phyloP scores from a whole-genome alignment of 192 early-diverging fungal genomes.

The Podila epicladia region DNA sequence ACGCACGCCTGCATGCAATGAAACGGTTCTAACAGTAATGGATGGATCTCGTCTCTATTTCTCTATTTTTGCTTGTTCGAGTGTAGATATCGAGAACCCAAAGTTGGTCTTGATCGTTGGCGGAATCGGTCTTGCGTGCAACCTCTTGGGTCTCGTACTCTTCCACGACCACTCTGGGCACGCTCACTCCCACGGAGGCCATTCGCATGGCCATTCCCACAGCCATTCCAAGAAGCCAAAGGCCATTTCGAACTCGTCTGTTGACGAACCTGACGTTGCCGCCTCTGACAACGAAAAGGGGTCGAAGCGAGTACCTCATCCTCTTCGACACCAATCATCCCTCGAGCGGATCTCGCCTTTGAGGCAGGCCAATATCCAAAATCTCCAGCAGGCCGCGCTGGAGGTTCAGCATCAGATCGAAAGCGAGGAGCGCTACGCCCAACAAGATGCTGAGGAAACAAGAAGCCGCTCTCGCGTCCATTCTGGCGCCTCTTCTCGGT shows the following conservation, averaged over 20 bases:
- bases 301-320: not conserved
- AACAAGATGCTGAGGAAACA: not conserved
- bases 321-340: constrained; percentile 19
- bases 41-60: constrained; percentile 51
- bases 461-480: not conserved
- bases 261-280: too few relatives aligned
- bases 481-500: not conserved
- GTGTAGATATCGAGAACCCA: constrained; percentile 75
- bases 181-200: constrained; percentile 29
- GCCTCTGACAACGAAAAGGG: not conserved
- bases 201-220: constrained; percentile 66
- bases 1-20: not conserved
- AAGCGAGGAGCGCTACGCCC: constrained; percentile 8
- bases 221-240: constrained; percentile 51
- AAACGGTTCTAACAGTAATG: constrained; percentile 57
- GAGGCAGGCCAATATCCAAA: constrained; percentile 22
- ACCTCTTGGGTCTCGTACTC: constrained; percentile 82
- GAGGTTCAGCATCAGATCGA: constrained; percentile 38
- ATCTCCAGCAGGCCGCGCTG: constrained; percentile 25
- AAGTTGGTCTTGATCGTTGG: constrained; percentile 82
- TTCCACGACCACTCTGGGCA: constrained; percentile 72
- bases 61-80: constrained; percentile 68
- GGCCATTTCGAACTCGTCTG: not conserved
- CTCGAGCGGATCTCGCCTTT: constrained; percentile 37
- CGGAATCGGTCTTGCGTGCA: constrained; percentile 76